phyloP scores from a whole-genome alignment of 1,284 basidiomycete genomes.

The Puccinia hordei region DNA sequence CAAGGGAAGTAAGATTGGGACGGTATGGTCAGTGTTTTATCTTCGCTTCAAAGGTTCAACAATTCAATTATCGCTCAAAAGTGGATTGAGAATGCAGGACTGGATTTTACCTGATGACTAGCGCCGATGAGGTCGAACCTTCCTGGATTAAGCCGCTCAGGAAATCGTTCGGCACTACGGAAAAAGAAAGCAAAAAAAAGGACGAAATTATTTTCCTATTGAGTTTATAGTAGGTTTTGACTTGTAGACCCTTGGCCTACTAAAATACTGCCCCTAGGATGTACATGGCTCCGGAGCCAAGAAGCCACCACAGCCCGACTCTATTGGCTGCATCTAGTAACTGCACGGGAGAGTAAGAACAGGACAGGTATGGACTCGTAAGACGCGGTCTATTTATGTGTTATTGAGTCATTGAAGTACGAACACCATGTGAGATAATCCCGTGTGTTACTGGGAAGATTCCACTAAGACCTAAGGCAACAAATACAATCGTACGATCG shows the following conservation, averaged over 20 bases:
- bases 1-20: neutral
- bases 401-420: neutral
- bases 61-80: neutral
- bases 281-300: slow-evolving; percentile 71
- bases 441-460: slow-evolving; percentile 73
- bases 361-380: neutral
- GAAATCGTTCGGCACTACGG: slow-evolving; percentile 70
- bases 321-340: slow-evolving; percentile 64
- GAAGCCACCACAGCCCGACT: slow-evolving; percentile 72
- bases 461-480: slow-evolving; percentile 74
- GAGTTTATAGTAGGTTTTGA: slow-evolving; percentile 48
- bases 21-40: neutral
- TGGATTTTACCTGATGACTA: slow-evolving; percentile 65
- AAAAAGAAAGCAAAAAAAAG: slow-evolving; percentile 52
- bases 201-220: slow-evolving; percentile 52
- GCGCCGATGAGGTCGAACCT: slow-evolving; percentile 77
- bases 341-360: slow-evolving; percentile 61
- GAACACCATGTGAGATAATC: slow-evolving; percentile 62
- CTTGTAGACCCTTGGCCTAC: slow-evolving; percentile 3
- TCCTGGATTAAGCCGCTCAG: slow-evolving; percentile 76
- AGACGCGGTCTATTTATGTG: neutral
- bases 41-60: neutral
- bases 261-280: slow-evolving; percentile 77
- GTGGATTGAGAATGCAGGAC: neutral
- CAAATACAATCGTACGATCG: slow-evolving; percentile 76